Evolutionary conservation across 2,329 filamentous ascomycete genomes (phyloP), one percentile per base, ranked within the genome.

Genomic region (Trichophyton simii): DNA sequence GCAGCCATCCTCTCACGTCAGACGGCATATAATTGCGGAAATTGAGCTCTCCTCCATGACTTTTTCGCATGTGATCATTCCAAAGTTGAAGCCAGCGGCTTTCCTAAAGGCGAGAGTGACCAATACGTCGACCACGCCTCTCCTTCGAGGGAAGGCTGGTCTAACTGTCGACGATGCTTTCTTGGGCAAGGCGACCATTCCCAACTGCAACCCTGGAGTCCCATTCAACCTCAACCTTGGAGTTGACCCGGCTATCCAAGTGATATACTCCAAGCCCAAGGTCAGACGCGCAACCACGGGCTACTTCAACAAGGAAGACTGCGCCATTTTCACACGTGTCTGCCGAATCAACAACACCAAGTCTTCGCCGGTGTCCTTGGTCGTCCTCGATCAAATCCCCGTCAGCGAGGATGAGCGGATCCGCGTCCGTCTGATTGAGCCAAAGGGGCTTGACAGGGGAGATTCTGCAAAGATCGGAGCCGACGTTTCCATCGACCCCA

Each of bases 51-150:
- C 69, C 9, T 70, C 70, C 20, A 66, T 76, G 50, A 63, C 66
- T 6, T 72, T 76, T 9, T 69, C 71, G 2, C 68, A 76, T 61
- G 69, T 76, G 48, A 66, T 73, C 42, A 69, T 77, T 9, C 75
- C 75, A 8, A 76, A 76, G 62, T 67, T 73, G 18, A 70, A 72
- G 60, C 66, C 69, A 5, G 71, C 72, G 3, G 75, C 75, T 2
- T 77, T 76, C 64, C 70, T 77, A 15, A 70, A 71, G 36, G 74
- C 74, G n/a, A 70, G 71, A 44, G 67, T 77, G 59, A 68, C 69
- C 22, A 77, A 77, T 60, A 72, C 72, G 1, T 71, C 71, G 0
- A 65, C 64, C 15, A 62, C 73, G 18, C 70, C 69, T 0, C 66
- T 76, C 4, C 67, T 70, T 4, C 65, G 63, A 9, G 70, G 69